Percentiles rank a stretch among this genome's conserved stretches.
phyloP scores from a whole-genome alignment of 2,329 filamentous ascomycete genomes.

The Neofusicoccum ribis region DNA sequence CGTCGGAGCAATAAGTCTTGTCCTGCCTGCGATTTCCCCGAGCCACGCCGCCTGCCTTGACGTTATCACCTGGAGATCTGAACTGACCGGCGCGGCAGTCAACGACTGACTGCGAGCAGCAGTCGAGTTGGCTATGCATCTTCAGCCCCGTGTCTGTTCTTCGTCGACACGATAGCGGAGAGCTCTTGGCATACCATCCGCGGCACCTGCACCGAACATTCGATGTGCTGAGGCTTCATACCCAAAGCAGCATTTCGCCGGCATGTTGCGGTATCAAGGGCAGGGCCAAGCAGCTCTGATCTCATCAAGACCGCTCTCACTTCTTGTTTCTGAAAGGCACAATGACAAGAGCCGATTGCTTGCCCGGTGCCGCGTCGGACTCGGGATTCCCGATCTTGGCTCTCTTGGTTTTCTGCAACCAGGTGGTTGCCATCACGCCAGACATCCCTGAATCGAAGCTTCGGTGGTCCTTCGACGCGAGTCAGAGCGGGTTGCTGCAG shows the following conservation, averaged over 20 bases:
- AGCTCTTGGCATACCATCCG: neutral
- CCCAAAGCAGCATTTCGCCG: neutral
- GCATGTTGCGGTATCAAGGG: neutral
- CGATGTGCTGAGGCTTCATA: neutral
- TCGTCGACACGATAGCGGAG: neutral
- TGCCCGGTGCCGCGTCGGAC: neutral
- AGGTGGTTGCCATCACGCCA: neutral
- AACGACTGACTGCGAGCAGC: neutral
- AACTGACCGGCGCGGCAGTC: neutral
- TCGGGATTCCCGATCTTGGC: neutral
- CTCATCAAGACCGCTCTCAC: neutral
- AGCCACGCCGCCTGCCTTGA: neutral
- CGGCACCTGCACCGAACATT: neutral
- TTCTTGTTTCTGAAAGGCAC: neutral
- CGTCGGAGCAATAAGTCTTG: neutral
- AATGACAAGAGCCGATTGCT: neutral
- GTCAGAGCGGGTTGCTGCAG: neutral
- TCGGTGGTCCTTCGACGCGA: slow-evolving; percentile 14
- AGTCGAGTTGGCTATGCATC: neutral
- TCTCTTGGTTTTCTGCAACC: neutral
- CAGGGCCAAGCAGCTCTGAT: neutral
- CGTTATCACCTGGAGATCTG: neutral
- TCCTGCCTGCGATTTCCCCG: neutral
- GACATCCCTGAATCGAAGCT: neutral
- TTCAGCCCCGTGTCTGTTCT: neutral